Evolutionary conservation across 78 protist species (phyloP).

Genomic region (Protostelium mycophagum): DNA sequence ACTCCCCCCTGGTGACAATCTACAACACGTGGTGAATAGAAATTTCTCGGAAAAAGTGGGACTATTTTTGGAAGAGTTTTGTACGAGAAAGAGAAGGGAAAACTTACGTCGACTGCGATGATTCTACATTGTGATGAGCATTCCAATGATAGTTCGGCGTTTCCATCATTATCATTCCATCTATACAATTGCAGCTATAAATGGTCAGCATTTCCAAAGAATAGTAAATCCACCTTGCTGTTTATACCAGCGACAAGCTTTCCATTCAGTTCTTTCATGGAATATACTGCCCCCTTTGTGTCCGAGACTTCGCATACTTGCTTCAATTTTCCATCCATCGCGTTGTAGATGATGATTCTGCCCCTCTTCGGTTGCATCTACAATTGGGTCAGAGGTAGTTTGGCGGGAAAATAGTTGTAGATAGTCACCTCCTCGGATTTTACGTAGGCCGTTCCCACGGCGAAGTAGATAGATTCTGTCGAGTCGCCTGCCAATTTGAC

Average conservation of each 20-base stretch:
- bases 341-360: conserved; percentile 65
- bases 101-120: neutral
- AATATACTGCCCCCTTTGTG: conserved; percentile 41
- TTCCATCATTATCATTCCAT: neutral
- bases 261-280: conserved; percentile 52
- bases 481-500: neutral
- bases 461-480: conserved; percentile 24
- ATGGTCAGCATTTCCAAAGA: neutral
- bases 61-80: no score
- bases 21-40: neutral
- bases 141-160: neutral
- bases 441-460: conserved; percentile 83
- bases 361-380: conserved; percentile 69
- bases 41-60: neutral
- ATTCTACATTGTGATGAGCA: neutral
- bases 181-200: conserved; percentile 1
- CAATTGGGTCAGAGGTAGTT: no score
- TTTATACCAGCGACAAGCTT: conserved; percentile 71
- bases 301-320: conserved; percentile 11
- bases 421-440: conserved; percentile 11
- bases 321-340: conserved; percentile 9
- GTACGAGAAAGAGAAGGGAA: no score
- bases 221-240: conserved; percentile 15
- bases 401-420: neutral
- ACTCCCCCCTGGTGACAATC: conserved; percentile 72